Conservation (phyloP, 176 grass and related monocot genomes). For the Phyllostachys edulis region DNA sequence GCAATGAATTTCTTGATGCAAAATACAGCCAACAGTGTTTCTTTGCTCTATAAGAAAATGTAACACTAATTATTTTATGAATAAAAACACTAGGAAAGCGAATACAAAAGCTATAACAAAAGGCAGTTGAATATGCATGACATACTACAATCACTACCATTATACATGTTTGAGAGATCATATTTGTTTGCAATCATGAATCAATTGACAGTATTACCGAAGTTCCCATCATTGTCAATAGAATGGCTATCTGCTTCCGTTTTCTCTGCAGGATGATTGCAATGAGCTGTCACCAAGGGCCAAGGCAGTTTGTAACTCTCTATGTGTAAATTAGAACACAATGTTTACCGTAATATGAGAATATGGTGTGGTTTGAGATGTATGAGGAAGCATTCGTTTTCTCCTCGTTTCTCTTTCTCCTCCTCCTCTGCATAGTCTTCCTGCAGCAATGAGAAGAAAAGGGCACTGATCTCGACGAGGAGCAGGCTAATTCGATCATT, state of each 20-base stretch:
- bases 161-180: background rate
- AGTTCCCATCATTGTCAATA: constrained; percentile 61
- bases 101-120: constrained; percentile 3
- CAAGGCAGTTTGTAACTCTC: constrained; percentile 16
- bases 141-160: background rate
- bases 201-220: constrained; percentile 42
- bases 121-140: background rate
- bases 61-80: background rate
- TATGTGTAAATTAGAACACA: constrained; percentile 31
- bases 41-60: background rate
- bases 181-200: constrained; percentile 28
- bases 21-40: background rate
- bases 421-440: constrained; percentile 86
- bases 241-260: constrained; percentile 73
- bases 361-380: constrained; percentile 62
- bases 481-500: constrained; percentile 90
- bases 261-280: constrained; percentile 50
- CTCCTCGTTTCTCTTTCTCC: constrained; percentile 72
- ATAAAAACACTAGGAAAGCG: background rate
- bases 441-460: constrained; percentile 53
- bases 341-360: constrained; percentile 85
- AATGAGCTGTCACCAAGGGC: constrained; percentile 23
- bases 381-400: constrained; percentile 56
- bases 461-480: constrained; percentile 77
- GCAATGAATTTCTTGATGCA: constrained; percentile 3